phyloP scores from a whole-genome alignment of 1,284 basidiomycete species.

The Omphalotus olearius region DNA sequence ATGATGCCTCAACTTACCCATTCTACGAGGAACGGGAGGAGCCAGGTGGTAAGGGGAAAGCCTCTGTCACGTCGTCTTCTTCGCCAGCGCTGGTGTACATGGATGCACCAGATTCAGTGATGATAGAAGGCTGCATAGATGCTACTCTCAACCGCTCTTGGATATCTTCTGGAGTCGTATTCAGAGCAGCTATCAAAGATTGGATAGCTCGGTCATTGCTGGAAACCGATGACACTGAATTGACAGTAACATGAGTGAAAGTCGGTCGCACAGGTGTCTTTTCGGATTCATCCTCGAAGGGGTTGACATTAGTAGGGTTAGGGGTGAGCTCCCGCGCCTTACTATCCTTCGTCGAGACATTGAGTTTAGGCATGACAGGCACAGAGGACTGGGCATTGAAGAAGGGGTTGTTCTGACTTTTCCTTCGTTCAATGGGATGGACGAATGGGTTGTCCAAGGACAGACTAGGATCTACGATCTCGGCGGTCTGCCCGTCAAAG shows the following conservation, averaged over 20 bases:
- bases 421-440: constrained; percentile 29
- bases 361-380: constrained; percentile 2
- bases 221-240: constrained; percentile 28
- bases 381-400: constrained; percentile 43
- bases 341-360: constrained; percentile 19
- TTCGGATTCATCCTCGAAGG: constrained; percentile 16
- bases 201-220: constrained; percentile 48
- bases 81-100: constrained; percentile 28
- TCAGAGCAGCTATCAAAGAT: constrained; percentile 61
- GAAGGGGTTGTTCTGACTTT: constrained; percentile 58
- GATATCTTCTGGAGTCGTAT: constrained; percentile 38
- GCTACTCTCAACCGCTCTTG: constrained; percentile 41
- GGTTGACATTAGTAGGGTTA: constrained; percentile 28
- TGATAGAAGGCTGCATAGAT: constrained; percentile 44
- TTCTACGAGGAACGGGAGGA: constrained; percentile 2
- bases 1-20: neutral
- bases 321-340: constrained; percentile 26
- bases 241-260: constrained; percentile 24
- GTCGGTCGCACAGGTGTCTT: constrained; percentile 18
- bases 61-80: constrained; percentile 10
- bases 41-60: constrained; percentile 13
- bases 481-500: constrained; percentile 29
- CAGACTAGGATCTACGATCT: constrained; percentile 19
- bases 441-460: constrained; percentile 39
- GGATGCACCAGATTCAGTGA: constrained; percentile 30